Base-by-base conservation (phyloP, 805 yeast species). In the Martiniozyma abietophila region DNA sequence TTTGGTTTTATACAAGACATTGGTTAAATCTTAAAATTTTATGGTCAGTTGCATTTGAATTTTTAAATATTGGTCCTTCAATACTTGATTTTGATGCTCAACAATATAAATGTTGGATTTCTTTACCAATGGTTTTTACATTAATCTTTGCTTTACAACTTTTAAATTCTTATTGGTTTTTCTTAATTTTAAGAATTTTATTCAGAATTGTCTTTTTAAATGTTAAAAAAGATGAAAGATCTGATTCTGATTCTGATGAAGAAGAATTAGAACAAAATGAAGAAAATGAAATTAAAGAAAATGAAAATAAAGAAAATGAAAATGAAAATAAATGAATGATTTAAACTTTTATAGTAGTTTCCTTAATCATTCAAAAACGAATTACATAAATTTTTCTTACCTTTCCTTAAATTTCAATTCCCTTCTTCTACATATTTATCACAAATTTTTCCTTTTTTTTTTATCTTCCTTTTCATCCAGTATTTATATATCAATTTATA, bases 31-130 rank as follows among this genome's bases (percentile, higher is more conserved):
- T 89, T 40, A 73, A 65, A 49, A 82, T 92, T 42, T 67, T 92
- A 47, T 81, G 82, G 79, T 80, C 94, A 2, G 77, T 84, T 12
- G 61, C 80, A 35, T 86, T 96, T 14, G 94, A 86, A 58, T 92
- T 83, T 62, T 71, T 67, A 45, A 73, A 94, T 2, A 85, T 83
- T 17, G 98, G 98, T 25, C 77, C 78, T 36, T 86, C 67, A 59
- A 70, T 69, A 37, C 65, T 92, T 47, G 75, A 85, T 64, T 92
- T 84, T 76, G 82, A 71, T 9, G 77, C 92, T 20, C 89, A 88
- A 58, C 96, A 92, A 58, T 92, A 89, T 65, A 92, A 92, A 61
- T 92, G 97, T 61, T 85, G 85, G 80, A 83, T 92, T 45, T 80
- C 97, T 17, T 94, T 84, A 61, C 82, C 84, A 35, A 86, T 92